These are phyloP conservation scores for Mortierella hygrophila DNA, from an alignment of 192 early-diverging fungal species.

Conservation along the genomic window DNA sequence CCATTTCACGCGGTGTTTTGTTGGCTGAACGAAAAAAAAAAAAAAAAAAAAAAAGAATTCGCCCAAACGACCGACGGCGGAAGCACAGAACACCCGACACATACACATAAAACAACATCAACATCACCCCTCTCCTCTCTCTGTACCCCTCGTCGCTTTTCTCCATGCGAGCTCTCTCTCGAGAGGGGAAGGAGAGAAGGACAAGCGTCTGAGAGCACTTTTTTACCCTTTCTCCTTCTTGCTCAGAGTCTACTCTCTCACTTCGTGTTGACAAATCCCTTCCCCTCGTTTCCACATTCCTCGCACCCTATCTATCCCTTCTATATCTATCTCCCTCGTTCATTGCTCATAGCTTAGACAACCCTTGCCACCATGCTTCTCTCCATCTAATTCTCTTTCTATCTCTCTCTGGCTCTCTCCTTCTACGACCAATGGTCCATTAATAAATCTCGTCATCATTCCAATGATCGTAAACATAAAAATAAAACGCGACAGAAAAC, in stretches of 20 bases:
- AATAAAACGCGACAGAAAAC: not conserved
- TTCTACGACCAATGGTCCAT: not conserved
- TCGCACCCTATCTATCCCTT: conserved; percentile 6
- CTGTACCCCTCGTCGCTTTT: not conserved
- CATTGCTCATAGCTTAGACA: not conserved
- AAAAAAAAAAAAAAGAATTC: not conserved
- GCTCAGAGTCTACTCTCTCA: conserved; percentile 1
- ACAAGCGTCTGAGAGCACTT: conserved; percentile 2
- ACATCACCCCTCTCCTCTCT: not conserved
- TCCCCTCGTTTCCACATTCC: not conserved
- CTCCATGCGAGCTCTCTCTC: conserved; percentile 4
- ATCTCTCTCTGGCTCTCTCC: not conserved
- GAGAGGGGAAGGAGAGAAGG: not conserved
- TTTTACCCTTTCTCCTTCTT: not conserved
- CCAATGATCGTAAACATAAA: not conserved
- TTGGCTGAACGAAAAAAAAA: not conserved
- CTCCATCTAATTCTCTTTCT: not conserved
- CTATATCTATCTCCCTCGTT: not conserved
- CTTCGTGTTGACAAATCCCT: not conserved
- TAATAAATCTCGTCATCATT: not conserved
- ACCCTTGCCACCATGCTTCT: not conserved
- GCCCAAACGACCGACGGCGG: conserved; percentile 1
- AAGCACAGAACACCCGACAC: conserved; percentile 2
- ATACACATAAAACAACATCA: not conserved
- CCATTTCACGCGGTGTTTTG: conserved; percentile 3